Base-by-base conservation (phyloP, 768 basidiomycete species). In the Termitomyces bulborhizus region DNA sequence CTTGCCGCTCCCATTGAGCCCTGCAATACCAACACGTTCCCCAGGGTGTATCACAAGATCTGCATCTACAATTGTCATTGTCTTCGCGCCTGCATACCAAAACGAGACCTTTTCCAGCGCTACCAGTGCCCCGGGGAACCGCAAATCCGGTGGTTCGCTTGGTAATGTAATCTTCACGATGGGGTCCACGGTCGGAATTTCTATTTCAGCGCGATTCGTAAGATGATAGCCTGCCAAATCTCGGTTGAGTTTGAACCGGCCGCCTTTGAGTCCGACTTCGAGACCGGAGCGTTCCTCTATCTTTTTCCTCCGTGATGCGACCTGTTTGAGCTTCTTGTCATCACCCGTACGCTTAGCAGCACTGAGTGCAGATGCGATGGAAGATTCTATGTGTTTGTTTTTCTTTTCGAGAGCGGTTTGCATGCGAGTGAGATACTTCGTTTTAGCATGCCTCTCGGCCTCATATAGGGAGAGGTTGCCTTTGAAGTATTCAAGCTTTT, bases 281-380 rank as follows among this genome's bases (percentile, higher is more conserved):
- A 67, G 58, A 39, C 74, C 70, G 64, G 73, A 60, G 55, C 77
- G 60, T 60, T 75, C 63, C 47, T 70, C 67, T 67, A 78, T 54
- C 69, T 84, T 84, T 69, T 84, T 85, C 64, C 81, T 79, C 8
- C 85, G 69, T 18, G 78, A 79, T 8, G 79, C 78, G 3, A 80
- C 85, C 72, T 70, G 63, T 51, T 75, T 71, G 6, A 72, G 64
- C 45, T 79, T 74, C 58, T 85, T 85, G 50, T 86, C 83, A 59
- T 86, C 84, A 0, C 83, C 84, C 0, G 80, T 80, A 36, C 76
- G 72, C 60, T 76, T 82, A 1, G 83, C 83, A 6, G 73, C 71
- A 49, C 73, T 71, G 1, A 76, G 69, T 9, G 76, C 80, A 48
- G 75, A 74, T 37, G 77, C 74, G 34, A 87, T 87, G 24, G 79